Base-by-base conservation (phyloP, 257 asterid species). In the Solanum piurae region DNA sequence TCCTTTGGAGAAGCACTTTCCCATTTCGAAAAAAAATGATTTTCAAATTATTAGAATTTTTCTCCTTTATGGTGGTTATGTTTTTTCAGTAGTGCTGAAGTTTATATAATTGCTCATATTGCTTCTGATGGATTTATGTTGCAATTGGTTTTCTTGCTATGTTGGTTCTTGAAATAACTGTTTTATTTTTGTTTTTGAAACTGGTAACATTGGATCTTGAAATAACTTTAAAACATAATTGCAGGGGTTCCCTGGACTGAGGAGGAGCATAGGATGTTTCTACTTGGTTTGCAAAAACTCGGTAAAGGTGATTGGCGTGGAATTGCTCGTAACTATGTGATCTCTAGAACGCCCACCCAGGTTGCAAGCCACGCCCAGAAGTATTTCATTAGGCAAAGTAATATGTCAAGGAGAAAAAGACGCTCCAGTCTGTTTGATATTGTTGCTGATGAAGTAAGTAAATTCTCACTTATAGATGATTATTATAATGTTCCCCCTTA, bases 271-370 rank as follows among this genome's bases (percentile, higher is more conserved):
- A 90, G 98, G 89, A 91, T 97, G 95, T 96, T 97, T 93, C 93
- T 97, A 74, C 98, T 95, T 77, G 99, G 99, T 76, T 90, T 97
- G 92, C 98, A 97, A 89, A 97, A 97, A 94, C 98, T 97, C 13
- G 99, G 99, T 66, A 97, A 97, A 94, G 99, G 99, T 40, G 99
- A 97, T 86, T 97, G 99, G 99, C 98, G 99, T 82, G 99, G 99
- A 87, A 97, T 97, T 91, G 97, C 99, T 38, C 95, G 99, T 18
- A 95, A 93, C 90, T 97, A 92, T 86, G 99, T 97, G 21, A 91
- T 96, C 85, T 87, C 99, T 31, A 93, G 99, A 91, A 97, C 99
- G 1, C 99, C 99, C 68, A 97, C 99, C 71, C 99, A 97, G 92
- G 99, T 97, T 27, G 99, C 99, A 68, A 97, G 99, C 92, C 99